phyloP scores from a whole-genome alignment of 1,139 yeast genomes.

The Kluyveromyces sp. region DNA sequence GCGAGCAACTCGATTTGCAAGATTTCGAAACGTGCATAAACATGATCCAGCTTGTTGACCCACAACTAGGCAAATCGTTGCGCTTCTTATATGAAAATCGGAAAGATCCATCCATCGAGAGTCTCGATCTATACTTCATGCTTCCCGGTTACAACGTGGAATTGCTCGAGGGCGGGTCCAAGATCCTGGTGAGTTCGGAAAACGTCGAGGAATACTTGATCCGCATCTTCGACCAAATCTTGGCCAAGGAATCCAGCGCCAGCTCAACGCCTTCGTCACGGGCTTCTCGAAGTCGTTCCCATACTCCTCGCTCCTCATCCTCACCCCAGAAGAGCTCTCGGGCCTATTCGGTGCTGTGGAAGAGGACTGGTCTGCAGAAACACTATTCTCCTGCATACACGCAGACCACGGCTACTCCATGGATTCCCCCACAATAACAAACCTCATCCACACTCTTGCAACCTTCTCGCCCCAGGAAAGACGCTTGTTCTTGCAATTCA shows the following conservation, averaged over 20 bases:
- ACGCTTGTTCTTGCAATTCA: constrained; percentile 71
- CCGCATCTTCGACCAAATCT: constrained; percentile 50
- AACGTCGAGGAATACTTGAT: constrained; percentile 57
- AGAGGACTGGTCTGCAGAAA: constrained; percentile 78
- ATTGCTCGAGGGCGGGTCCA: constrained; percentile 49
- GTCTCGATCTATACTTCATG: constrained; percentile 55
- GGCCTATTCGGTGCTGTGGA: constrained; percentile 64
- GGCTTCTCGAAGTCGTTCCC: constrained; percentile 89
- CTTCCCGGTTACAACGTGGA: constrained; percentile 72
- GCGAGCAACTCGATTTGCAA: constrained; percentile 4
- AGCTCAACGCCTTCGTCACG: constrained; percentile 59
- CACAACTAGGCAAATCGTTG: constrained; percentile 54
- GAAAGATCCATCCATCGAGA: constrained; percentile 28
- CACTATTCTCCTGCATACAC: constrained; percentile 52
- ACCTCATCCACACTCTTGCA: constrained; percentile 53
- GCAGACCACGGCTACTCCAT: constrained; percentile 89
- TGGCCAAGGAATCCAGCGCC: constrained; percentile 54
- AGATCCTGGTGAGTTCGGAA: constrained; percentile 39
- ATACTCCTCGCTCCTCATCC: constrained; percentile 58
- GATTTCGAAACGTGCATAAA: constrained; percentile 32
- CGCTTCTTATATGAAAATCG: constrained; percentile 42
- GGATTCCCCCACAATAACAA: constrained; percentile 58
- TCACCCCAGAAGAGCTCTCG: constrained; percentile 66
- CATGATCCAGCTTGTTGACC: constrained; percentile 49
- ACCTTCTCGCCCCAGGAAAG: constrained; percentile 48